A percentile compares a stretch with the other conserved stretches of the same genome.
Conservation (phyloP, 108 stramenopile species). For the Nannochloropsis salina region DNA sequence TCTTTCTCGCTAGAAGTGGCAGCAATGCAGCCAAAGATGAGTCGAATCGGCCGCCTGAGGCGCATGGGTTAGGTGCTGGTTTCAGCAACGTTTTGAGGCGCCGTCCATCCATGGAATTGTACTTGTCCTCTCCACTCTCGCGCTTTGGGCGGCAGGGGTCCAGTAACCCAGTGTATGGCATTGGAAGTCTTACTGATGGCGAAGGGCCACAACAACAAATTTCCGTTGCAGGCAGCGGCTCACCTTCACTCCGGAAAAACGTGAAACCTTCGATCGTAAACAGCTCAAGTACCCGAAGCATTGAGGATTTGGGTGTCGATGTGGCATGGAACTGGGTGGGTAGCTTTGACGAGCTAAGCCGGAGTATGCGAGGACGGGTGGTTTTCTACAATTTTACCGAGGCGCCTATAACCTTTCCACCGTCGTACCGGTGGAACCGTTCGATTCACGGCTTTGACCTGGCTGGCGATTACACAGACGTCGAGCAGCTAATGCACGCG, state of each 20-base stretch:
- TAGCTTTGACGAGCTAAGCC: not conserved
- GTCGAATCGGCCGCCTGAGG: not conserved
- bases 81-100: not conserved
- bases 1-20: not conserved
- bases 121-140: too few relatives aligned
- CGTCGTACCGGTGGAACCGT: conserved; percentile 8
- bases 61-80: not conserved
- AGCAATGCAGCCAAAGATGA: not conserved
- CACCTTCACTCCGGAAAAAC: not conserved
- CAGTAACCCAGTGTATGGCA: not conserved
- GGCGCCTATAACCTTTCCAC: conserved; percentile 7
- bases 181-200: not conserved
- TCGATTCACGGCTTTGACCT: not conserved
- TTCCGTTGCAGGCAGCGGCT: not conserved
- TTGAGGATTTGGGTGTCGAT: not conserved
- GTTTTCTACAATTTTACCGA: conserved; percentile 10
- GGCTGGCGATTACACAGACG: not conserved
- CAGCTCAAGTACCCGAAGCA: not conserved
- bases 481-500: not conserved
- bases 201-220: not conserved
- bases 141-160: not conserved
- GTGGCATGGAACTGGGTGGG: not conserved
- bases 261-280: not conserved
- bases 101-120: not conserved
- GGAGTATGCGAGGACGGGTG: not conserved